phyloP scores from a whole-genome alignment of 1,284 basidiomycete species.

The Erythrobasidium hasegawianum region DNA sequence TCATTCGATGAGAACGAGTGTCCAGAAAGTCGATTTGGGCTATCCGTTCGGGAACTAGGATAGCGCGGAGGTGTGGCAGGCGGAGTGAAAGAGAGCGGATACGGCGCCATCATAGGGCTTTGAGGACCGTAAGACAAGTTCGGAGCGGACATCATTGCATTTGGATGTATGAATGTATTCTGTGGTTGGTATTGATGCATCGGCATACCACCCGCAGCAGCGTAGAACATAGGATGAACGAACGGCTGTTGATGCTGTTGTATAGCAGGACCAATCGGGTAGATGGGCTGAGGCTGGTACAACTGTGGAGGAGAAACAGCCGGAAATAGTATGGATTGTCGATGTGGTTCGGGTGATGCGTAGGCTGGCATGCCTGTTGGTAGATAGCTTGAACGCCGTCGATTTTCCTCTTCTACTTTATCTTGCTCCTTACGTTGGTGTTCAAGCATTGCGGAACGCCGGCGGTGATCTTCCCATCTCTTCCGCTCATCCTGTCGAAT shows the following conservation, averaged over 20 bases:
- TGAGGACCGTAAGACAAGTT: neutral
- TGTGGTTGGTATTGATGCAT: neutral
- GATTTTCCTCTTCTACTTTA: neutral
- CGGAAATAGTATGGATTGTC: neutral
- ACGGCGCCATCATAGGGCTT: neutral
- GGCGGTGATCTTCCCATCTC: constrained; percentile 3
- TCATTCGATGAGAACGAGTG: neutral
- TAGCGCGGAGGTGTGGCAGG: constrained; percentile 2
- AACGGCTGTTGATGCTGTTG: constrained; percentile 1
- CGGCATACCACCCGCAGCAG: neutral
- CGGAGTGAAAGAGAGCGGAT: neutral
- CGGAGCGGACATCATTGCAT: constrained; percentile 1
- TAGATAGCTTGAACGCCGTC: neutral
- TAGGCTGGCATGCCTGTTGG: neutral
- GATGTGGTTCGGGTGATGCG: neutral
- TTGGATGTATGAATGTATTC: neutral
- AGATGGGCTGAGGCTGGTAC: constrained; percentile 3
- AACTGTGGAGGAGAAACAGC: neutral
- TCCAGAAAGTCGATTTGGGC: neutral
- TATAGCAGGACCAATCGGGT: neutral
- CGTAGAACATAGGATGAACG: constrained; percentile 3
- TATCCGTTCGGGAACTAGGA: neutral
- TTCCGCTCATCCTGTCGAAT: neutral
- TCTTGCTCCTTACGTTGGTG: neutral
- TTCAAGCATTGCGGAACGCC: constrained; percentile 1